These are phyloP conservation scores for Hymenoscyphus fructigenus DNA, from an alignment of 2,329 filamentous ascomycete genomes.

Conservation along the genomic window DNA sequence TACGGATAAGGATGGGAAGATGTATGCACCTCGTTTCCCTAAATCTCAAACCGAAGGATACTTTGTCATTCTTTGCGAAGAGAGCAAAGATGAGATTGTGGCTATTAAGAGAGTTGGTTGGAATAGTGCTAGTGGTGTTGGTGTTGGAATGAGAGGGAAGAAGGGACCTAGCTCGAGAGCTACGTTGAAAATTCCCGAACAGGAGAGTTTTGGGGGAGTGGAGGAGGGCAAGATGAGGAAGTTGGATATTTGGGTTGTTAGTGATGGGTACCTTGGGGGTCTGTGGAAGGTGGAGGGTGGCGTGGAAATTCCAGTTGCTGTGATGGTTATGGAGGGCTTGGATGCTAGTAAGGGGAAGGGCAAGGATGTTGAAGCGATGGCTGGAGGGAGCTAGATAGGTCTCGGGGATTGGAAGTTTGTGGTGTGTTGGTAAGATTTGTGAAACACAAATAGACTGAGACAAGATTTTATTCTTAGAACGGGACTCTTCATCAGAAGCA, in stretches of 20 bases:
- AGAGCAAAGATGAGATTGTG: constrained; percentile 70
- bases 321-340: neutral
- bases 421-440: neutral
- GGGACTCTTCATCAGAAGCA: too few relatives aligned
- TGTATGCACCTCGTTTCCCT: constrained; percentile 86
- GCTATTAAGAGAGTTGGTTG: constrained; percentile 86
- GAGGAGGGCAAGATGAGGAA: constrained; percentile 49
- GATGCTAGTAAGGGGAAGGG: neutral
- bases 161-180: constrained; percentile 52
- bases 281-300: constrained; percentile 37
- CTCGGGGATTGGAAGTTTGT: neutral
- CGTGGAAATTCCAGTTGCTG: constrained; percentile 22
- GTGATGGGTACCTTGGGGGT: constrained; percentile 82
- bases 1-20: constrained; percentile 64
- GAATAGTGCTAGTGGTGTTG: constrained; percentile 41
- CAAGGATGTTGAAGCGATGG: constrained; percentile 37
- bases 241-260: constrained; percentile 72
- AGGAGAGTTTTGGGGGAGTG: constrained; percentile 27
- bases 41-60: constrained; percentile 94
- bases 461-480: too few relatives aligned
- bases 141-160: constrained; percentile 20
- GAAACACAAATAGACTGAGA: neutral
- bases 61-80: constrained; percentile 76
- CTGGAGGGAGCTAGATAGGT: constrained; percentile 59
- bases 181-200: constrained; percentile 58